Evolutionary conservation across 176 grass and related monocot genomes (phyloP), one percentile per base, ranked within the genome.

Genomic region (Zea mays): DNA sequence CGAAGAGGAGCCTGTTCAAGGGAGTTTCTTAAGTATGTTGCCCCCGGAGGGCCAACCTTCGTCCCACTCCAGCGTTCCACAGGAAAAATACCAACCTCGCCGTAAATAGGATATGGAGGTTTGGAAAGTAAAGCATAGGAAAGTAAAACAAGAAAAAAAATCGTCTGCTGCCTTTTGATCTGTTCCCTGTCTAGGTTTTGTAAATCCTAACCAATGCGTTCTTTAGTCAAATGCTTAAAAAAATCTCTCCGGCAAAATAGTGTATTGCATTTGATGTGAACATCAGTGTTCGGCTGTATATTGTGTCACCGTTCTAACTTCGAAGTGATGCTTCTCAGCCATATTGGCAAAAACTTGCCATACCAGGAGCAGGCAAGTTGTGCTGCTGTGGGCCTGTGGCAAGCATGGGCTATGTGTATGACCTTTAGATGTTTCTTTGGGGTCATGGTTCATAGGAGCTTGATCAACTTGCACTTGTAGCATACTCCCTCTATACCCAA

Each of bases 1-100:
- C 79, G 60, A 83, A 62, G 89, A 90, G 68, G 79, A 83, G 45
- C 88, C 90, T 75, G 84, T 84, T 19, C 83, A 95, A 84, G 96
- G 92, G 70, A 93, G 96, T 76, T 99, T 96, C 72, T 63, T 95
- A 80, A 89, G 88, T 75, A 75, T 99, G 75, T 93, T 99, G 84
- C 92, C 96, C 58, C 85, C 86, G 14, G 96, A 99, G 72, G 86
- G 89, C 0, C 62, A 93, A 65, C 86, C 90, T 48, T 99, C 96
- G 5, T 88, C 88, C 85, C 92, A 89, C 72, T 90, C 92, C 19
- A 92, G 85, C 57, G 69, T 80, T 70, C 93, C 96, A 52, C 96
- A 81, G 62, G 96, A 90, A 87, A 90, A 95, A 85, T 86, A 87
- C 62, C 87, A 81, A 48, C 79, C 87, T 86, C 92, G 85, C 73